Evolutionary conservation across 805 yeast species (phyloP).

Genomic region (Barnettozyma botsteinii): DNA sequence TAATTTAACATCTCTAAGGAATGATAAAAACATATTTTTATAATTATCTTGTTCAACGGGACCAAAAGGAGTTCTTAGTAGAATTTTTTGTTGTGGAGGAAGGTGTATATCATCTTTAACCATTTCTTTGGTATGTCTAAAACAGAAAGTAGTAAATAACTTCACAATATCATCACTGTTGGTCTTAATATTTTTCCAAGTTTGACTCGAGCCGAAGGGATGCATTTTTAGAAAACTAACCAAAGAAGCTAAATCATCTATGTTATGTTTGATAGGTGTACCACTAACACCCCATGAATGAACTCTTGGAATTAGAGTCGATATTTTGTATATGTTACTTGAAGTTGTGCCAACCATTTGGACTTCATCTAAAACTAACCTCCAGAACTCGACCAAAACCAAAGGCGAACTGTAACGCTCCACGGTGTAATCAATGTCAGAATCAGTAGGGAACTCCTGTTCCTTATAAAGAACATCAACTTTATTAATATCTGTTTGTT

Average conservation of each 20-base stretch:
- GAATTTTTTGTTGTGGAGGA: slow-evolving; percentile 71
- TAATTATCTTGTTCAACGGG: slow-evolving; percentile 85
- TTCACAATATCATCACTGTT: slow-evolving; percentile 35
- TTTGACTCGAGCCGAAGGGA: slow-evolving; percentile 45
- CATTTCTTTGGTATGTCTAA: slow-evolving; percentile 82
- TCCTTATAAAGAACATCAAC: slow-evolving; percentile 8
- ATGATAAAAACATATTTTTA: slow-evolving; percentile 54
- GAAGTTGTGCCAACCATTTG: slow-evolving; percentile 80
- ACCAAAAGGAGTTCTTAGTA: slow-evolving; percentile 69
- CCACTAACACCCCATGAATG: slow-evolving; percentile 99
- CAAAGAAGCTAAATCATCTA: slow-evolving; percentile 66
- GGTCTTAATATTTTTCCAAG: slow-evolving; percentile 12
- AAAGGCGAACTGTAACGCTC: slow-evolving; percentile 73
- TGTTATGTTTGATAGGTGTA: slow-evolving; percentile 70
- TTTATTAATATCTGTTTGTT: neutral
- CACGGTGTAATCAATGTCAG: neutral
- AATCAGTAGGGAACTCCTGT: slow-evolving; percentile 5
- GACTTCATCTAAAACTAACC: slow-evolving; percentile 89
- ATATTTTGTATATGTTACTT: slow-evolving; percentile 74
- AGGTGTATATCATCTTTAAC: slow-evolving; percentile 70
- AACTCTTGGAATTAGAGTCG: slow-evolving; percentile 70
- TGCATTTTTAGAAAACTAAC: slow-evolving; percentile 57
- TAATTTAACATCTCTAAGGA: slow-evolving; percentile 50
- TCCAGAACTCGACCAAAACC: slow-evolving; percentile 77
- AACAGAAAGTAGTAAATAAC: slow-evolving; percentile 49